A percentile compares a stretch with the other conserved stretches of the same genome.
These are phyloP conservation scores for Acer campestre DNA, from an alignment of 345 rosid species.

Conservation along the genomic window DNA sequence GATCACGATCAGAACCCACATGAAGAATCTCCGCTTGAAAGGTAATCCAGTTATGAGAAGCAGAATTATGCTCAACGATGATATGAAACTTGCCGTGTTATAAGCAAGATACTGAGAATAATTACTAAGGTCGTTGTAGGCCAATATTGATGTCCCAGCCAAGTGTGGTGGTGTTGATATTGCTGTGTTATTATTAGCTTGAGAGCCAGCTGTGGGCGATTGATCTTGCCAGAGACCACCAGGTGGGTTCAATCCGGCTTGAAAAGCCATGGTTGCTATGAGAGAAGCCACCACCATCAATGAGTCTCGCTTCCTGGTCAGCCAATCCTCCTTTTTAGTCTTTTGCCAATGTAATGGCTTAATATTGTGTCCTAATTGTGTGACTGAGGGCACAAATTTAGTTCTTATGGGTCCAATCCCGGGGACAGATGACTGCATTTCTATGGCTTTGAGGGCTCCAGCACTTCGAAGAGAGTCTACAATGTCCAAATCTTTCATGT, in stretches of 20 bases:
- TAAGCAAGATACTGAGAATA: slow-evolving; percentile 18
- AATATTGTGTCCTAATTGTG: not conserved
- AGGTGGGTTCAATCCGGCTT: slow-evolving; percentile 34
- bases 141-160: slow-evolving; percentile 30
- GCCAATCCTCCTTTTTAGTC: slow-evolving; percentile 10
- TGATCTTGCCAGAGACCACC: slow-evolving; percentile 35
- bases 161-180: not conserved
- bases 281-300: slow-evolving; percentile 41
- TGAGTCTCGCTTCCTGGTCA: slow-evolving; percentile 28
- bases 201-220: not conserved
- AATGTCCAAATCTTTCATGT: slow-evolving; percentile 27
- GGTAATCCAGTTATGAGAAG: slow-evolving; percentile 37
- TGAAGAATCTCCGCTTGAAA: slow-evolving; percentile 22
- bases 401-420: slow-evolving; percentile 4
- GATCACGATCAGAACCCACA: slow-evolving; percentile 35
- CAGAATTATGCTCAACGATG: slow-evolving; percentile 38
- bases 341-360: not conserved
- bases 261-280: slow-evolving; percentile 42
- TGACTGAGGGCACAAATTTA: not conserved
- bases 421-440: not conserved
- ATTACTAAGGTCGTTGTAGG: not conserved
- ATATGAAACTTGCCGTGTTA: slow-evolving; percentile 26
- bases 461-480: slow-evolving; percentile 20
- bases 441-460: slow-evolving; percentile 10
- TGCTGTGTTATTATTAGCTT: not conserved